phyloP scores from a whole-genome alignment of 2,329 filamentous ascomycete species.

The Sporothrix humicola region DNA sequence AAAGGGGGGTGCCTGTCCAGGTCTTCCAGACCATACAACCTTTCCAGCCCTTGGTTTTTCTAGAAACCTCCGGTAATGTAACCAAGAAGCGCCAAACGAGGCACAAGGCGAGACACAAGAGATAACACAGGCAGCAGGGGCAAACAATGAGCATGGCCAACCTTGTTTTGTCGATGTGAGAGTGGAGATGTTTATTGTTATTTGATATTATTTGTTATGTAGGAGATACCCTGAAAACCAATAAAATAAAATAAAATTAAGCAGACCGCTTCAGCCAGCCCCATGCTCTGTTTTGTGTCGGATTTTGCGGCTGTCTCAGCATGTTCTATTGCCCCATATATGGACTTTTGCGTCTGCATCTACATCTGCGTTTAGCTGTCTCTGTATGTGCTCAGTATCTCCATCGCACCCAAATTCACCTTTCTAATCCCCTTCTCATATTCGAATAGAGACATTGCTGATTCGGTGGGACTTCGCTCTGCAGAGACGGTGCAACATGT shows the following conservation, averaged over 20 bases:
- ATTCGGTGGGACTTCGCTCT: neutral
- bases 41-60: conserved; percentile 5
- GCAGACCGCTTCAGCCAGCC: conserved; percentile 9
- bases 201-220: neutral
- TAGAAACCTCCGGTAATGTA: conserved; percentile 28
- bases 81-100: conserved; percentile 21
- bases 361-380: neutral
- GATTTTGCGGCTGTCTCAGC: neutral
- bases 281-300: neutral
- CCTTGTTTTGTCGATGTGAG: neutral
- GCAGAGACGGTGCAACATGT: conserved; percentile 15
- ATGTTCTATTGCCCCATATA: neutral
- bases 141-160: neutral
- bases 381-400: neutral
- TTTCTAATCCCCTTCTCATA: neutral
- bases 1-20: neutral
- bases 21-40: neutral
- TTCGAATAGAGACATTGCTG: neutral
- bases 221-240: neutral
- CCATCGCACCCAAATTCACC: neutral
- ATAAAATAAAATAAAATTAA: neutral
- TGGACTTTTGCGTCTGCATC: neutral
- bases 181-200: neutral
- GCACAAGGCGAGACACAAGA: conserved; percentile 5
- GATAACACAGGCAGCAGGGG: neutral